Evolutionary conservation across 2,329 filamentous ascomycete species (phyloP).

Genomic region (Claviceps paspali): DNA sequence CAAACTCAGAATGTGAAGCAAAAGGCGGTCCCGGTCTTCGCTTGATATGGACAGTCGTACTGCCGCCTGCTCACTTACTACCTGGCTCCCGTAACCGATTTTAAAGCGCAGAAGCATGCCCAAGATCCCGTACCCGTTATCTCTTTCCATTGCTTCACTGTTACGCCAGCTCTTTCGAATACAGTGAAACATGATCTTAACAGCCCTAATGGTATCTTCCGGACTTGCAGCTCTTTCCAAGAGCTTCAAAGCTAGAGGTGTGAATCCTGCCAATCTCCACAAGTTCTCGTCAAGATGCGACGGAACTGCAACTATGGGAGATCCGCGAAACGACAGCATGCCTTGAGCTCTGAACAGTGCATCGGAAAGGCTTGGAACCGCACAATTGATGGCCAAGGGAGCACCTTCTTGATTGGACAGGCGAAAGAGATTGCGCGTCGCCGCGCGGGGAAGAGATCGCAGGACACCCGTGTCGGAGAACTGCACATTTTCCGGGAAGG

Average conservation of each 20-base stretch:
- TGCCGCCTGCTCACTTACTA: constrained; percentile 15
- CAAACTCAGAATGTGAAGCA: constrained; percentile 54
- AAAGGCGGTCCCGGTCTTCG: constrained; percentile 39
- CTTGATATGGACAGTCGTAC: constrained; percentile 29
- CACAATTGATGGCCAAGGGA: constrained; percentile 73
- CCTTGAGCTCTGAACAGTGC: constrained; percentile 71
- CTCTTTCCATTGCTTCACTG: constrained; percentile 93
- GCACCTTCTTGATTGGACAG: constrained; percentile 38
- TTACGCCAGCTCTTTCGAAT: constrained; percentile 91
- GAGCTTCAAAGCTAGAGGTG: constrained; percentile 69
- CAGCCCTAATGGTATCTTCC: constrained; percentile 58
- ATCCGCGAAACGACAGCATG: constrained; percentile 66
- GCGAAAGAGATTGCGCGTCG: constrained; percentile 44
- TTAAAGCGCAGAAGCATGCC: constrained; percentile 74
- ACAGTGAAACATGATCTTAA: constrained; percentile 72
- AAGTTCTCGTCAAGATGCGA: constrained; percentile 80
- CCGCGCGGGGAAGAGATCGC: constrained; percentile 57
- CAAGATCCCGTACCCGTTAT: constrained; percentile 83
- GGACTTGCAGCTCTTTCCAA: constrained; percentile 60
- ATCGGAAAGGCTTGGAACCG: constrained; percentile 75
- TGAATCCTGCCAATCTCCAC: constrained; percentile 87
- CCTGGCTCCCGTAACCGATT: constrained; percentile 38
- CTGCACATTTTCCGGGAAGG: constrained; percentile 67
- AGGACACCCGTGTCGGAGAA: constrained; percentile 66
- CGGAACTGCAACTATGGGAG: constrained; percentile 66